Base-by-base conservation (phyloP, 306 rosid genomes). In the Sindora glabra region DNA sequence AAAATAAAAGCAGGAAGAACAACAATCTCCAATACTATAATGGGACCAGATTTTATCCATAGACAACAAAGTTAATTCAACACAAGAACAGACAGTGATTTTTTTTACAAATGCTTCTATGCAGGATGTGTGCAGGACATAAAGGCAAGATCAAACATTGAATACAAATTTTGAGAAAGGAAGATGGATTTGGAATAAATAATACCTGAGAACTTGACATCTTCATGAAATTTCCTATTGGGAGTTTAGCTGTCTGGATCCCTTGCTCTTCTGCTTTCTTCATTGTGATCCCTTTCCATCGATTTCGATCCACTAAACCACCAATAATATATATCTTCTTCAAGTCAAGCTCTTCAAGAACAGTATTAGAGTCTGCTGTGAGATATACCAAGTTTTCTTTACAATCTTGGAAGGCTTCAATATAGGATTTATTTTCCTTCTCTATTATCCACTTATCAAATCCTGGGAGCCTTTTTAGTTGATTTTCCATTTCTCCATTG, bases 181-280 rank as follows among this genome's bases (percentile, higher is more conserved):
- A 41, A 6, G 10, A 10, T 6, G 14, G 13, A n/a, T 18, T 29
- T 39, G 48, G 67, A 48, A 85, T 32, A 22, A 58, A 44, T 5
- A 54, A 37, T 86, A 92, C 96, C 94, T 92, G 98, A 41, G 95
- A 92, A 72, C 90, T 83, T 15, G 83, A 78, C 96, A 92, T 86
- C 82, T 78, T 86, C 83, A 92, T 55, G 79, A 79, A 92, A 47
- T 72, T 86, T 49, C 79, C 83, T 16, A 92, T 89, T 1, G 96
- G 99, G 38, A 92, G 96, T 51, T 83, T 92, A 21, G 95, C 99
- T 0, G 89, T 92, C 59, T 82, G 99, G 54, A 92, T 89, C 45
- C 87, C 95, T 77, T 92, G 95, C 65, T 86, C 95, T 51, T 78
- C 58, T 3, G 99, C 96, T 71, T 92, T 92, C 78, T 83, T 77